Percentiles rank a stretch among this genome's conserved stretches.
Conservation (phyloP, 352 stramenopile genomes). For the Phytophthora tubulina region DNA sequence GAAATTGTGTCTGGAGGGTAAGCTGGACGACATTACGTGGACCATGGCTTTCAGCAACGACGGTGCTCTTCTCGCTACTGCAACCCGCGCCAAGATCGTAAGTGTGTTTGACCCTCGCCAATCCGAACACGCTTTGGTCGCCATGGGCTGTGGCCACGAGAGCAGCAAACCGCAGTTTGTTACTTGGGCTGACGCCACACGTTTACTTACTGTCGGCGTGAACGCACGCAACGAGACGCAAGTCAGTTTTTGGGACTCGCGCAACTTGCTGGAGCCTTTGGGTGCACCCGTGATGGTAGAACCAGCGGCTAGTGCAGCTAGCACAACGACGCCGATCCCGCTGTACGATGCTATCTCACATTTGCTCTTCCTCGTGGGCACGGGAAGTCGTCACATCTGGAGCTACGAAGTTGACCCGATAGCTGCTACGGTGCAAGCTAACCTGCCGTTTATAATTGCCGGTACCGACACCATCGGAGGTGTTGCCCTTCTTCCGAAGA, state of each 20-base stretch:
- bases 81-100: slow-evolving; percentile 76
- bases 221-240: slow-evolving; percentile 73
- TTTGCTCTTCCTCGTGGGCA: slow-evolving; percentile 74
- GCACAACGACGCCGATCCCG: slow-evolving; percentile 60
- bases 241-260: slow-evolving; percentile 78
- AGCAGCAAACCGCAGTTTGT: slow-evolving; percentile 79
- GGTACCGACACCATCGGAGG: slow-evolving; percentile 62
- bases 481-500: slow-evolving; percentile 71
- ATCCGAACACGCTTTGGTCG: slow-evolving; percentile 53
- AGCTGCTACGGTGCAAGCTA: slow-evolving; percentile 55
- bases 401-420: slow-evolving; percentile 74
- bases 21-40: slow-evolving; percentile 81
- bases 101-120: slow-evolving; percentile 78
- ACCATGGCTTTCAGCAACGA: slow-evolving; percentile 79
- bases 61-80: slow-evolving; percentile 68
- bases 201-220: slow-evolving; percentile 67
- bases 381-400: slow-evolving; percentile 75
- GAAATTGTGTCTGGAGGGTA: slow-evolving; percentile 50
- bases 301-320: slow-evolving; percentile 43
- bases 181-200: slow-evolving; percentile 53
- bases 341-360: slow-evolving; percentile 76
- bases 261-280: slow-evolving; percentile 76
- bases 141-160: slow-evolving; percentile 79
- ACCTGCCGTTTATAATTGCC: slow-evolving; percentile 70
- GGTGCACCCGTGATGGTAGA: slow-evolving; percentile 42